These are phyloP conservation scores for Cercospora sp. DNA, from an alignment of 2,329 filamentous ascomycete species.

Conservation along the genomic window DNA sequence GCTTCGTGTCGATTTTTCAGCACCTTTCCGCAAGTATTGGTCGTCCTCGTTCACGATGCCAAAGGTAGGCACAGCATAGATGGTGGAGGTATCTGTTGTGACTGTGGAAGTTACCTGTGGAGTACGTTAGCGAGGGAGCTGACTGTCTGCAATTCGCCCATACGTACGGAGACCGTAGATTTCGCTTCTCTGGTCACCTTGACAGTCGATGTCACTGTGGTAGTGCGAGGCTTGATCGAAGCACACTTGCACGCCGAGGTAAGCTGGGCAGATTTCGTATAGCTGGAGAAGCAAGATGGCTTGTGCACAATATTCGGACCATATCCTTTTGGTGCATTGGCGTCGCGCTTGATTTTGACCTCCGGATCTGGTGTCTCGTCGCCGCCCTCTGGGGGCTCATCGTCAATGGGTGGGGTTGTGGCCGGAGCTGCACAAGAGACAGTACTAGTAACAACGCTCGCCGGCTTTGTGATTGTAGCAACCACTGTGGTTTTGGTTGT, in stretches of 20 bases:
- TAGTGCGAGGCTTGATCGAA: constrained; percentile 1
- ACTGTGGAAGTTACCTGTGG: constrained; percentile 1
- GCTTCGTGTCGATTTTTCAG: background rate
- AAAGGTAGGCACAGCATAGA: background rate
- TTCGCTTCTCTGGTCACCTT: background rate
- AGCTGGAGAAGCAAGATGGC: constrained; percentile 3
- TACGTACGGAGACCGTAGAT: constrained; percentile 3
- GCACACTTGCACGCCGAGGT: constrained; percentile 14
- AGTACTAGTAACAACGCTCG: constrained; percentile 7
- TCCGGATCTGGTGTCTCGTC: background rate
- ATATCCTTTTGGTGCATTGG: background rate
- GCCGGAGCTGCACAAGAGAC: constrained; percentile 3
- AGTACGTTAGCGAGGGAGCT: background rate
- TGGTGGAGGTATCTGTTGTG: background rate
- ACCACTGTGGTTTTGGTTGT: constrained; percentile 1
- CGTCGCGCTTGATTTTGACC: background rate
- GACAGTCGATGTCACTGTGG: constrained; percentile 7
- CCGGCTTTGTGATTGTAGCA: constrained; percentile 6
- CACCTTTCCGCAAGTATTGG: background rate
- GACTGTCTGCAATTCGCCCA: too few relatives aligned
- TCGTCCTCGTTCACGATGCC: background rate
- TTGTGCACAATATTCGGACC: constrained; percentile 4
- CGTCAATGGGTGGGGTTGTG: background rate
- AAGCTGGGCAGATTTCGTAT: constrained; percentile 2
- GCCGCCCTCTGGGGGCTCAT: background rate